Percentiles rank a stretch among this genome's conserved stretches.
Conservation (phyloP, 106 monocot species). For the Posidonia australis region DNA sequence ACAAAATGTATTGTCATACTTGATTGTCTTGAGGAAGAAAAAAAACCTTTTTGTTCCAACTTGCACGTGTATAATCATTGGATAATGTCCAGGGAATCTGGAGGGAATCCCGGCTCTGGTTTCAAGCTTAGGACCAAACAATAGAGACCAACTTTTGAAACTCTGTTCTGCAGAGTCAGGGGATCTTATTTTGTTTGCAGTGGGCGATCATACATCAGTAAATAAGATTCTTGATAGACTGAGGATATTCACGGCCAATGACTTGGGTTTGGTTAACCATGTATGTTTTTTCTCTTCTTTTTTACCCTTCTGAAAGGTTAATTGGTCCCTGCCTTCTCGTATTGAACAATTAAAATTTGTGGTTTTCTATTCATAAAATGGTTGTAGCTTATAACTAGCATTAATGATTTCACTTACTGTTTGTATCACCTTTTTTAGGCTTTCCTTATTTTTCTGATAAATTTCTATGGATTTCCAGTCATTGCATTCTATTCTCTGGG, state of each 20-base stretch:
- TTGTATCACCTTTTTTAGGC: neutral
- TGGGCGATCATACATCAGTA: slow-evolving; percentile 52
- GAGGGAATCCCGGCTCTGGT: slow-evolving; percentile 74
- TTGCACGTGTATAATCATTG: slow-evolving; percentile 8
- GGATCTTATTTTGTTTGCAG: slow-evolving; percentile 89
- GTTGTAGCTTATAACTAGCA: neutral
- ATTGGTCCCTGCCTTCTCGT: no score
- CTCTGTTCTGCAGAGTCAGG: slow-evolving; percentile 45
- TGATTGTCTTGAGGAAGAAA: neutral
- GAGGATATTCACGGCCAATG: slow-evolving; percentile 51
- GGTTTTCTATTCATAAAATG: neutral
- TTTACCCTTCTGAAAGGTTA: neutral
- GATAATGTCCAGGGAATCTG: slow-evolving; percentile 42
- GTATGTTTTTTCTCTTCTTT: slow-evolving; percentile 28
- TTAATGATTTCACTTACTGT: neutral
- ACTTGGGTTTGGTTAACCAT: slow-evolving; percentile 58
- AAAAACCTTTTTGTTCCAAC: neutral
- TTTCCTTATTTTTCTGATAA: neutral
- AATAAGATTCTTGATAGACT: slow-evolving; percentile 86
- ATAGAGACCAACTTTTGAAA: slow-evolving; percentile 37
- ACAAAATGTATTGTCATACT: neutral
- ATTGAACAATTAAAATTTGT: no score
- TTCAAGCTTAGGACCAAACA: slow-evolving; percentile 48
- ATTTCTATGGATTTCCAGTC: slow-evolving; percentile 22
- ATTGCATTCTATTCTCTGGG: slow-evolving; percentile 85